A percentile compares a stretch with the other conserved stretches of the same genome.
These are phyloP conservation scores for Smithsoniella earleae DNA, from an alignment of 163 green algal genomes.

Conservation along the genomic window DNA sequence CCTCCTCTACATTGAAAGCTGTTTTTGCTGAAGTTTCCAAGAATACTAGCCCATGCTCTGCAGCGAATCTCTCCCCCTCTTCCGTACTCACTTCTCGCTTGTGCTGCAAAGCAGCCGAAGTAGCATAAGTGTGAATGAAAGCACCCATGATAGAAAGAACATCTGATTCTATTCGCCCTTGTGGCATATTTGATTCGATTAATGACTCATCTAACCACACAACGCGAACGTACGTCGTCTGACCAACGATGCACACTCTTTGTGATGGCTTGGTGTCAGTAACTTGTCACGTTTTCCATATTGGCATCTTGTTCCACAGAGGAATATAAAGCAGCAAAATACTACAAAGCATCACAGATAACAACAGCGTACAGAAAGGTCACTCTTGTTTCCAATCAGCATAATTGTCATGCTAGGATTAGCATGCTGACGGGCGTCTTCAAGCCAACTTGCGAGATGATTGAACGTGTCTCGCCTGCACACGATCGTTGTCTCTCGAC, in stretches of 20 bases:
- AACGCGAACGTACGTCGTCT: too few species aligned
- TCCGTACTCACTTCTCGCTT: constrained; percentile 83
- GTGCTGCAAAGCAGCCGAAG: constrained; percentile 48
- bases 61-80: constrained; percentile 97
- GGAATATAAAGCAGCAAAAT: too few species aligned
- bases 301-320: too few species aligned
- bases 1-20: constrained; percentile 97
- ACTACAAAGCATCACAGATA: too few species aligned
- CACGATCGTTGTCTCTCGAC: background rate
- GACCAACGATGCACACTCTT: too few species aligned
- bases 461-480: constrained; percentile 96
- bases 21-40: constrained; percentile 98
- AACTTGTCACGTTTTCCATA: too few species aligned
- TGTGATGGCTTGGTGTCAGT: too few species aligned
- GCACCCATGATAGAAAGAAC: too few species aligned
- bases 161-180: too few species aligned
- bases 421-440: constrained; percentile 95
- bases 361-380: constrained; percentile 79
- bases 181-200: constrained; percentile 30
- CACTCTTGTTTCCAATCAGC: constrained; percentile 99
- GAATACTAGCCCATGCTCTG: constrained; percentile 97
- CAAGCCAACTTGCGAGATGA: constrained; percentile 94
- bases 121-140: constrained; percentile 26
- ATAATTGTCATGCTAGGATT: constrained; percentile 99
- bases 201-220: background rate